Conservation (phyloP, 805 yeast species). For the Saccharomycopsis selenospora region DNA sequence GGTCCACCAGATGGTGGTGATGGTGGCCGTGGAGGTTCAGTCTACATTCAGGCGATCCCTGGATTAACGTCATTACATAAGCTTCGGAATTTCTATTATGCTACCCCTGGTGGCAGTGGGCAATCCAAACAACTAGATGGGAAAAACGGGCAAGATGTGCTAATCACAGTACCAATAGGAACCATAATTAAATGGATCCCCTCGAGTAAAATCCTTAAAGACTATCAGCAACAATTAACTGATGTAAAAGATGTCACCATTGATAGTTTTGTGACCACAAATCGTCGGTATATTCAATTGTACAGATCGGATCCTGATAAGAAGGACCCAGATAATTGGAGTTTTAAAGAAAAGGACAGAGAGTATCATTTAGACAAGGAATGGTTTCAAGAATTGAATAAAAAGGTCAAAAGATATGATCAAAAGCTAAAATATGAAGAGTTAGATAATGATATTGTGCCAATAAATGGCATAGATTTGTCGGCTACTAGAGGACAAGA, state of each 20-base stretch:
- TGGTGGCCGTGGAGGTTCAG: slow-evolving; percentile 89
- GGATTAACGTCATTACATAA: slow-evolving; percentile 67
- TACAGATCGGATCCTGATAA: slow-evolving; percentile 40
- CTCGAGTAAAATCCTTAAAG: slow-evolving; percentile 46
- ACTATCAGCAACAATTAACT: slow-evolving; percentile 22
- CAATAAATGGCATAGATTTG: slow-evolving; percentile 75
- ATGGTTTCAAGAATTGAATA: slow-evolving; percentile 58
- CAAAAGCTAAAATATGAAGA: slow-evolving; percentile 51
- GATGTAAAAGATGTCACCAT: slow-evolving; percentile 14
- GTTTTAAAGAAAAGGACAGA: slow-evolving; percentile 70
- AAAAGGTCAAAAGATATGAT: slow-evolving; percentile 61
- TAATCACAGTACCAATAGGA: slow-evolving; percentile 87
- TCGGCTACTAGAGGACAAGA: slow-evolving; percentile 21
- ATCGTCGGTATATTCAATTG: slow-evolving; percentile 43
- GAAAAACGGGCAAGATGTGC: slow-evolving; percentile 67
- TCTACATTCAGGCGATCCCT: slow-evolving; percentile 74
- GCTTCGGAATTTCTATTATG: slow-evolving; percentile 58
- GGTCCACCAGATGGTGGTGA: slow-evolving; percentile 99
- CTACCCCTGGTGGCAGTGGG: slow-evolving; percentile 68
- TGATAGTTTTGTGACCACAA: slow-evolving; percentile 18
- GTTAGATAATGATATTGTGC: slow-evolving; percentile 57
- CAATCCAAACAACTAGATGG: slow-evolving; percentile 78
- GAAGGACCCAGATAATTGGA: slow-evolving; percentile 56
- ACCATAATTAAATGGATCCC: slow-evolving; percentile 83
- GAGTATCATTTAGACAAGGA: slow-evolving; percentile 59